Evolutionary conservation across 805 yeast species (phyloP), one percentile per base, ranked within the genome.

Genomic region (Wickerhamomyces bovis): DNA sequence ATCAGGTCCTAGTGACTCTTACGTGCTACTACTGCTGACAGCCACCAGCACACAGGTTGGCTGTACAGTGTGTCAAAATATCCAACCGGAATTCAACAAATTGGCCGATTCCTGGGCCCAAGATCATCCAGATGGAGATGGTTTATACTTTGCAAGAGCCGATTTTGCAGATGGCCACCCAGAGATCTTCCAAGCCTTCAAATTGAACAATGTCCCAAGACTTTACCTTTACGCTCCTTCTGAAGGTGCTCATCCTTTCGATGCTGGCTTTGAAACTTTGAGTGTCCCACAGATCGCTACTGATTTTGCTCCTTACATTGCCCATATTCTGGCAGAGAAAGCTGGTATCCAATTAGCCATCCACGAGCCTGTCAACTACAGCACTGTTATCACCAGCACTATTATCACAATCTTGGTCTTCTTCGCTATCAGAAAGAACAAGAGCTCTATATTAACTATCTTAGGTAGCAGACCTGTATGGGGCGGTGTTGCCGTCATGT

Each of bases 181-280:
- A 15, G 69, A 84, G 54, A 58, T 69, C 8, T 70, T 71, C 58
- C 61, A 62, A 45, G 58, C 52, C 20, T 71, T 69, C 62, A 62
- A 75, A 30, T 66, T 92, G 56, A 77, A 77, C 54, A 80, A 81
- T 46, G 96, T 92, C 23, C 99, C 99, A 26, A 81, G 85, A 59
- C 59, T 89, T 40, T 82, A 70, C 63, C 61, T 83, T 47, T 84
- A 78, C 62, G 64, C 71, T 1, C 85, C 90, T 19, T 70, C 80
- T 12, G 60, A 61, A 1, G 63, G 69, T 16, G 78, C 76, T 7
- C 77, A 72, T 41, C 61, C 63, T 21, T 46, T 56, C 41, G 61
- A 63, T 6, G 48, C 53, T 16, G 57, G 56, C 5, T 64, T 52
- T 46, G 58, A 61, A n/a, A 44, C 47, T 19, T 46, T 71, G 31